Base-by-base conservation (phyloP, 164 flowering plant species). In the Cinnamomum micranthum region DNA sequence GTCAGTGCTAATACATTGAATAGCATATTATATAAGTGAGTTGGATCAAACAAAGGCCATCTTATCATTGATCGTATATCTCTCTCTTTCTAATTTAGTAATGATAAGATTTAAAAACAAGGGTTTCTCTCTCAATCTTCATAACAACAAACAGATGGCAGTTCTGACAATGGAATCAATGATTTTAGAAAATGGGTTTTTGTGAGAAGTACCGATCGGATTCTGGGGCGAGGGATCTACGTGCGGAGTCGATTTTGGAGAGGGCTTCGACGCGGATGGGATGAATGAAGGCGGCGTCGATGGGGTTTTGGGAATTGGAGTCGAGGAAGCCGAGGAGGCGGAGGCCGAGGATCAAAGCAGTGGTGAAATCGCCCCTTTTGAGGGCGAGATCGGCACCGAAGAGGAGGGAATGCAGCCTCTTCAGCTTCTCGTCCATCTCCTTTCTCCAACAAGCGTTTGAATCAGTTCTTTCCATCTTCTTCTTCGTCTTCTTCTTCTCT, bases 241-340 rank as follows among this genome's bases (percentile, higher is more conserved):
- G 85, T 77, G 97, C 90, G 2, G 72, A n/a, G 28, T 84, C 81
- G 70, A 94, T 69, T 79, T 83, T 90, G 41, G 88, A 79, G 25
- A 72, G 25, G 25, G 87, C 92, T 22, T 94, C 90, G 6, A 82
- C 83, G 31, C 90, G 91, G 27, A 94, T 90, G 24, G 97, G 91
- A 0, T 76, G 83, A 24, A 87, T 79, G 81, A 86, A 88, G 25
- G 89, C 84, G 64, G 84, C 86, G 25, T 93, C 97, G 22, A 77
- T 74, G 23, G 89, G 83, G 67, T 83, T 80, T 10, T 27, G 82
- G 68, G 86, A 78, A 6, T 73, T 88, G 3, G 97, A 96, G 71
- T 96, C 91, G 78, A 96, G 95, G 84, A 96, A 96, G 31, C 98
- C 99, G 71, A 96, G 82, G 72, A 94, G 93, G 1, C 88, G 90